Percentiles rank a stretch among this genome's conserved stretches.
These are phyloP conservation scores for Pichia rugopelliculosa DNA, from an alignment of 805 yeast species.

Conservation along the genomic window DNA sequence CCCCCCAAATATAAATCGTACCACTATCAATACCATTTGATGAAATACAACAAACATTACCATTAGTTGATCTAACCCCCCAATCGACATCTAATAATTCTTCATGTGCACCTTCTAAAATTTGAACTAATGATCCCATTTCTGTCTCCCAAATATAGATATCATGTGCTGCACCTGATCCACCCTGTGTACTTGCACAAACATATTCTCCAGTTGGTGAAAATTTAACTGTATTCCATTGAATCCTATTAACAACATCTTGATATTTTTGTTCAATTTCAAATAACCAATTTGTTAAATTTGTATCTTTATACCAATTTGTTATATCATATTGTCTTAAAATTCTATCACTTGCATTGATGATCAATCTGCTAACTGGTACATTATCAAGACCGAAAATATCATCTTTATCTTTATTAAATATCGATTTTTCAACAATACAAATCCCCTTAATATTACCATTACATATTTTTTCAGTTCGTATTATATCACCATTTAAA, in stretches of 20 bases:
- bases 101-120: conserved; percentile 84
- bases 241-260: conserved; percentile 80
- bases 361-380: conserved; percentile 49
- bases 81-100: conserved; percentile 82
- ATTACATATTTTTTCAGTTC: conserved; percentile 45
- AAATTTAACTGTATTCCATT: conserved; percentile 78
- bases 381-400: conserved; percentile 7
- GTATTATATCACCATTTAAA: conserved; percentile 29
- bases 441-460: conserved; percentile 65
- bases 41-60: conserved; percentile 60
- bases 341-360: conserved; percentile 72
- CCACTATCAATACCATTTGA: conserved; percentile 87
- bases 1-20: conserved; percentile 71
- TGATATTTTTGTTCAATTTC: conserved; percentile 77
- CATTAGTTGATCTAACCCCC: conserved; percentile 39
- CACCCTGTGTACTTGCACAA: conserved; percentile 84
- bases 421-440: conserved; percentile 38
- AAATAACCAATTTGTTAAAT: conserved; percentile 28
- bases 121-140: conserved; percentile 78
- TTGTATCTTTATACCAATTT: conserved; percentile 28
- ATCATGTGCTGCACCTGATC: conserved; percentile 84
- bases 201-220: conserved; percentile 74
- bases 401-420: not conserved
- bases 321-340: conserved; percentile 47
- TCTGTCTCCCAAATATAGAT: conserved; percentile 89